Percentiles rank a stretch among this genome's conserved stretches.
Evolutionary conservation across 192 early-diverging fungal species (phyloP).

Genomic region (Pilaira anomala): DNA sequence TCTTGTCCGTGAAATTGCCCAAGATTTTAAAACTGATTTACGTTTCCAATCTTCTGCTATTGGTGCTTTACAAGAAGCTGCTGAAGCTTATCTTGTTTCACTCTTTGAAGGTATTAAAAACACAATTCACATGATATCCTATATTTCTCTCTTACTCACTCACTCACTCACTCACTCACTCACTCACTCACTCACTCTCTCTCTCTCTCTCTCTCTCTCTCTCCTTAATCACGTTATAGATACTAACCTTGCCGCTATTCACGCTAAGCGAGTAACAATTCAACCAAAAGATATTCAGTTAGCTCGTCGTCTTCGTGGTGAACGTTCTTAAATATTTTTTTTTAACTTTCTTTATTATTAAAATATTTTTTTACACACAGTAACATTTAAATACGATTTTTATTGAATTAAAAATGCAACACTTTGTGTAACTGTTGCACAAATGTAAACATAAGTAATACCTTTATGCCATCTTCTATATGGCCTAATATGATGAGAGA

Average conservation of each 20-base stretch:
- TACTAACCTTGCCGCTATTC: conserved; percentile 96
- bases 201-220: neutral
- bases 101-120: conserved; percentile 41
- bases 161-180: neutral
- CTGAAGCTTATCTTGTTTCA: conserved; percentile 91
- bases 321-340: conserved; percentile 64
- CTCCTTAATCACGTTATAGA: conserved; percentile 66
- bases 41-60: conserved; percentile 99
- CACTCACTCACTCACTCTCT: too few relatives aligned
- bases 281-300: conserved; percentile 99
- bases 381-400: too few relatives aligned
- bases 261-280: conserved; percentile 99
- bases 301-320: conserved; percentile 92
- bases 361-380: neutral
- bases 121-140: neutral
- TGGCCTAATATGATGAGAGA: too few relatives aligned
- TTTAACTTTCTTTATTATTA: neutral
- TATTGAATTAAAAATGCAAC: too few relatives aligned
- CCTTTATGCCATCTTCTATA: too few relatives aligned
- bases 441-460: too few relatives aligned
- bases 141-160: neutral
- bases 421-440: neutral
- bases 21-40: conserved; percentile 99
- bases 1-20: conserved; percentile 99
- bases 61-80: conserved; percentile 97